Evolutionary conservation across 1,139 yeast genomes (phyloP), one percentile per base, ranked within the genome.

Genomic region (Saccharomycopsis phalli): DNA sequence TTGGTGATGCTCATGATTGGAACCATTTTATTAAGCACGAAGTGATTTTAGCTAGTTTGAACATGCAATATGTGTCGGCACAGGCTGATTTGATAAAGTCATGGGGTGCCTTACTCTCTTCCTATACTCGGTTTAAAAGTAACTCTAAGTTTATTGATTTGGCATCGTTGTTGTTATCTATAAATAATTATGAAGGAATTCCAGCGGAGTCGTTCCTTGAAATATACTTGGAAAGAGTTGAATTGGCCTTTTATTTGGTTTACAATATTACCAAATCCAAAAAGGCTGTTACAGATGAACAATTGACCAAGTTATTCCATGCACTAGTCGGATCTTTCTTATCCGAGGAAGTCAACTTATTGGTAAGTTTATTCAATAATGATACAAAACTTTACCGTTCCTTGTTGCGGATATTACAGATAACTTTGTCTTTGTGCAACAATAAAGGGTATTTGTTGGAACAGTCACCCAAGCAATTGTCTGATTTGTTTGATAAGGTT

Each of bases 81-180:
- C 95, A 86, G 53, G 65, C 79, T 18, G 63, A 73, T 2, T 71
- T 81, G 21, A 79, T 84, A 2, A 79, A 78, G 53, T 73, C 94
- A 0, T 77, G 82, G 70, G 88, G 93, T 38, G 87, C 91, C 1
- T 62, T 87, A 13, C 49, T 82, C 23, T 78, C 93, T 0, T 75
- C 93, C 0, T 71, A 71, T 49, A 71, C 68, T 41, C 67, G 57
- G 47, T 54, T 59, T 27, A 63, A 60, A 16, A 51, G 54, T 13
- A 53, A 49, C 33, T 41, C 58, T 0, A 55, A 65, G 1, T 67
- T 70, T 49, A 55, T 73, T 50, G 59, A 59, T 19, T 62, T 76
- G 41, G 67, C 76, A 2, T 57, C 68, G 10, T 62, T 66, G 28
- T 62, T 83, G 23, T 59, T 86, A 37, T 64, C 65, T 41, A 62